A percentile compares a stretch with the other conserved stretches of the same genome.
Conservation (phyloP, 78 protist species). For the Dictyostelium citrinum region DNA sequence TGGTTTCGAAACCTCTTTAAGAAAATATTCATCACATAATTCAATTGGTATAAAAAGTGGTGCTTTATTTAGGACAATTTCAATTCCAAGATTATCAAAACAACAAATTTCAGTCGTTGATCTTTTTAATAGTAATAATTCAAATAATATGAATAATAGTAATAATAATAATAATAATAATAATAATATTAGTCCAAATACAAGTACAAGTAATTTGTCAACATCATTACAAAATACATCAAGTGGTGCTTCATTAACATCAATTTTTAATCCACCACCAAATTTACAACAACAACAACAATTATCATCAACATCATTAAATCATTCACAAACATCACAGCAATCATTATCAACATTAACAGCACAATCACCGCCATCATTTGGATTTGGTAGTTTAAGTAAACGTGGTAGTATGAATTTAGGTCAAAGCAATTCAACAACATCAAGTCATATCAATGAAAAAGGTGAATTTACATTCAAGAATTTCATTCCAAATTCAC, state of each 20-base stretch:
- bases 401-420: background rate
- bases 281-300: background rate
- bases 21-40: slow-evolving; percentile 41
- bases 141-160: background rate
- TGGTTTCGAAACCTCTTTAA: slow-evolving; percentile 8
- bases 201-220: background rate
- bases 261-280: background rate
- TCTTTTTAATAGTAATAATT: background rate
- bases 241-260: background rate
- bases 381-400: background rate
- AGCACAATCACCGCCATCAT: background rate
- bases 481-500: background rate
- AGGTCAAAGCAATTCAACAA: background rate
- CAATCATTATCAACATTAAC: background rate
- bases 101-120: slow-evolving; percentile 23
- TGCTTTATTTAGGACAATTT: slow-evolving; percentile 31
- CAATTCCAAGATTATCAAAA: slow-evolving; percentile 46
- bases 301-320: background rate
- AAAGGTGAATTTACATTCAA: background rate
- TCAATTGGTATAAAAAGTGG: slow-evolving; percentile 28
- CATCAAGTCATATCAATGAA: background rate
- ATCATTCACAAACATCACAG: background rate
- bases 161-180: background rate
- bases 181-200: background rate
- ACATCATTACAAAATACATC: background rate